These are phyloP conservation scores for Candida wancherniae DNA, from an alignment of 805 yeast genomes.

Conservation along the genomic window DNA sequence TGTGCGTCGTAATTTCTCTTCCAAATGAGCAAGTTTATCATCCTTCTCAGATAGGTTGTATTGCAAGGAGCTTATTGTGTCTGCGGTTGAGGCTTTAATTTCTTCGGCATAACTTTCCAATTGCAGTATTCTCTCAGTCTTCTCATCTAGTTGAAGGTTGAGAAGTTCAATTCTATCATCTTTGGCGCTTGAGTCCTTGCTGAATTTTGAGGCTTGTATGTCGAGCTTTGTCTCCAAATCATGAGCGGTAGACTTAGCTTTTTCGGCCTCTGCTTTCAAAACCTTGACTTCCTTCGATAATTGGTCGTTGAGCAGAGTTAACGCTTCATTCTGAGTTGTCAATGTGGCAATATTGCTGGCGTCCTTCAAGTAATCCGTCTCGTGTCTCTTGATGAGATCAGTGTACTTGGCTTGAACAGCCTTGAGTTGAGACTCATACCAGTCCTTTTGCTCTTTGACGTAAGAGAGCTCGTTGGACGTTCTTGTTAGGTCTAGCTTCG, in stretches of 20 bases:
- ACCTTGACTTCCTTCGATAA: constrained; percentile 38
- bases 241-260: constrained; percentile 17
- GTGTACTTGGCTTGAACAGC: constrained; percentile 33
- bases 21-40: constrained; percentile 25
- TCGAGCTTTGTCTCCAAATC: constrained; percentile 24
- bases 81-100: constrained; percentile 34
- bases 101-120: constrained; percentile 47
- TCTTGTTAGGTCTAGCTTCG: constrained; percentile 33
- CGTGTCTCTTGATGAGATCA: constrained; percentile 35
- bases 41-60: constrained; percentile 35
- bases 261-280: constrained; percentile 39
- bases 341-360: constrained; percentile 28
- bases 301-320: constrained; percentile 28
- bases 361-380: constrained; percentile 29
- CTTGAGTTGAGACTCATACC: constrained; percentile 39
- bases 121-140: constrained; percentile 46
- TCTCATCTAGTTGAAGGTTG: constrained; percentile 48
- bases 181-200: constrained; percentile 44
- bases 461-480: constrained; percentile 30
- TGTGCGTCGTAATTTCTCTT: constrained; percentile 35
- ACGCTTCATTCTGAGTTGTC: constrained; percentile 19
- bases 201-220: constrained; percentile 44
- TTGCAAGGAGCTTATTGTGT: constrained; percentile 31
- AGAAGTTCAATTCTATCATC: constrained; percentile 56
- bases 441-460: constrained; percentile 30